Conservation (phyloP, 1,139 yeast genomes). For the Saccharomyces hybrid region DNA sequence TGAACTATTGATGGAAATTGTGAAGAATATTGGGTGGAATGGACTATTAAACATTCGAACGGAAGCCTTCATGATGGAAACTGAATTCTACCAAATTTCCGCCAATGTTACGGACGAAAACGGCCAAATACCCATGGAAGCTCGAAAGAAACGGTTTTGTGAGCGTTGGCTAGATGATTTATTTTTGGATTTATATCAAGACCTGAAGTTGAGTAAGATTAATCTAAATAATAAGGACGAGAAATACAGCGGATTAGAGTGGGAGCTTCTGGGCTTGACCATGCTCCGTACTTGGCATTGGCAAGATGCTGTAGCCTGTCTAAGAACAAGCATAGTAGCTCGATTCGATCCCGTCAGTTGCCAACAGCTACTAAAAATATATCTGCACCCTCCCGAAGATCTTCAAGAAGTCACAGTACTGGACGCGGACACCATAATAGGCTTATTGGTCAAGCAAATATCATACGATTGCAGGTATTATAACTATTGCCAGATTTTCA, state of each 20-base stretch:
- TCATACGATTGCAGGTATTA: conserved; percentile 36
- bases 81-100: conserved; percentile 45
- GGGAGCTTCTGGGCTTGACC: conserved; percentile 86
- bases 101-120: not conserved
- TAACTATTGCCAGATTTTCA: conserved; percentile 31
- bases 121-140: conserved; percentile 13
- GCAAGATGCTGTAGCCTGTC: conserved; percentile 76
- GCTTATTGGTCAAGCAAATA: conserved; percentile 30
- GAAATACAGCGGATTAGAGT: conserved; percentile 77
- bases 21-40: conserved; percentile 80
- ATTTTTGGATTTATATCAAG: conserved; percentile 82
- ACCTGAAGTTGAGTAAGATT: conserved; percentile 72
- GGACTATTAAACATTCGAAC: conserved; percentile 72
- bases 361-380: conserved; percentile 31
- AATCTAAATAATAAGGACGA: conserved; percentile 67
- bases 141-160: conserved; percentile 74
- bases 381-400: conserved; percentile 18
- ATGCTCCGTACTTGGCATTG: conserved; percentile 73
- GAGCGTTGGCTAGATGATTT: conserved; percentile 93
- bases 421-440: conserved; percentile 30
- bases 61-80: conserved; percentile 90
- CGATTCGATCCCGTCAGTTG: conserved; percentile 59
- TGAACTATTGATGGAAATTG: conserved; percentile 57
- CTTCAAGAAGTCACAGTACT: conserved; percentile 20
- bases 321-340: conserved; percentile 64